Evolutionary conservation across 352 stramenopile genomes (phyloP).

Genomic region (Phytophthora crassamura): DNA sequence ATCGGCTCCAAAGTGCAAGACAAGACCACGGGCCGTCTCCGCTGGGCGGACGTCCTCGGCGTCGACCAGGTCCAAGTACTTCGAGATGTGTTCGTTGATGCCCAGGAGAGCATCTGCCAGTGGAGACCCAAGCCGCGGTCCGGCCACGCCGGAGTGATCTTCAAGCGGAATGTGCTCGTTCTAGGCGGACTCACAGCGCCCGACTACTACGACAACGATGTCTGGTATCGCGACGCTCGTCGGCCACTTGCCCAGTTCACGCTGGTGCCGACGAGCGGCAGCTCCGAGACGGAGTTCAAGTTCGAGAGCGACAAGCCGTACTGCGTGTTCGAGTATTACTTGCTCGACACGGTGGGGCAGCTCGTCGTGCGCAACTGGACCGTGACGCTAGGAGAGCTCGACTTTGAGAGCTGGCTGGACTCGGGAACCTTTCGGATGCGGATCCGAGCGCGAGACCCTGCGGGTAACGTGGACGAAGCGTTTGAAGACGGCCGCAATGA

Average conservation of each 20-base stretch:
- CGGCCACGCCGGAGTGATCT: constrained; percentile 68
- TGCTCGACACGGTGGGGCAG: constrained; percentile 86
- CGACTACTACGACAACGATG: constrained; percentile 82
- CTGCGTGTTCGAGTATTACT: constrained; percentile 94
- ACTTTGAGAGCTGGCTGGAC: constrained; percentile 61
- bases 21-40: constrained; percentile 46
- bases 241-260: constrained; percentile 65
- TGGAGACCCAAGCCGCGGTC: constrained; percentile 68
- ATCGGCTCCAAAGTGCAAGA: constrained; percentile 51
- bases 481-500: constrained; percentile 91
- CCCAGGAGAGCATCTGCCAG: constrained; percentile 68
- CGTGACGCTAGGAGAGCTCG: constrained; percentile 47
- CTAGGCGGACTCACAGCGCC: constrained; percentile 73
- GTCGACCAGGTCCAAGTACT: constrained; percentile 71
- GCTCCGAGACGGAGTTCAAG: constrained; percentile 82
- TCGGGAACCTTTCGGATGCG: constrained; percentile 93
- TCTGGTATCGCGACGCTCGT: constrained; percentile 84
- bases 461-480: constrained; percentile 91
- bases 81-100: constrained; percentile 70
- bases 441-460: constrained; percentile 88
- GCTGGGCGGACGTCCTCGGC: constrained; percentile 68
- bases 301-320: constrained; percentile 91
- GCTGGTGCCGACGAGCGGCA: constrained; percentile 49
- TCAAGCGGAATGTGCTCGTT: constrained; percentile 80
- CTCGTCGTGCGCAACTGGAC: constrained; percentile 88